phyloP scores from a whole-genome alignment of 495 filamentous ascomycete genomes.

The Astrocystis sublimbata region DNA sequence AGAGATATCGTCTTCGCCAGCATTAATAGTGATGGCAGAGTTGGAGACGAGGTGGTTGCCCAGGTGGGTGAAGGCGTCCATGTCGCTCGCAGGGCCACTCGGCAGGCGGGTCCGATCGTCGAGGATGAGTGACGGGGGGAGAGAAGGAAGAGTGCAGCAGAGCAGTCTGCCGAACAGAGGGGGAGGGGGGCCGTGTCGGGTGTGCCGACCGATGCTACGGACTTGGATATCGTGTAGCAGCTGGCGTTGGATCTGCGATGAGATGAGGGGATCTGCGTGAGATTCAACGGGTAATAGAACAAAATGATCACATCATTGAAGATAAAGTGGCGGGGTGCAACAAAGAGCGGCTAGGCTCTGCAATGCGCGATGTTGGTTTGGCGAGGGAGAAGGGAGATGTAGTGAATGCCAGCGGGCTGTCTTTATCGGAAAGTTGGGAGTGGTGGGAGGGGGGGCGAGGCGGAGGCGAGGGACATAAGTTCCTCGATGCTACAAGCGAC shows the following conservation, averaged over 20 bases:
- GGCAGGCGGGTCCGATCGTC: constrained; percentile 25
- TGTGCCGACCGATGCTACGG: background rate
- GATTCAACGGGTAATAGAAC: constrained; percentile 1
- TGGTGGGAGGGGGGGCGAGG: background rate
- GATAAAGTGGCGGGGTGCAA: background rate
- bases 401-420: too few species aligned
- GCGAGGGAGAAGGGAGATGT: background rate
- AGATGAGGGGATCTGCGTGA: background rate
- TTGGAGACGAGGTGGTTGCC: constrained; percentile 79
- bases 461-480: background rate
- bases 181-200: background rate
- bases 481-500: background rate
- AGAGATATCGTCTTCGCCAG: constrained; percentile 64
- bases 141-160: constrained; percentile 14
- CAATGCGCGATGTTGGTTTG: too few species aligned
- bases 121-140: constrained; percentile 13
- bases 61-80: constrained; percentile 78
- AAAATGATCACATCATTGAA: constrained; percentile 15
- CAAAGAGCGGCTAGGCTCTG: background rate
- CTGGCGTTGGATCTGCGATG: background rate
- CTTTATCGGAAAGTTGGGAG: background rate
- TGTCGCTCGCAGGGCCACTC: constrained; percentile 59
- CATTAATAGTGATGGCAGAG: constrained; percentile 71
- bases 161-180: constrained; percentile 5
- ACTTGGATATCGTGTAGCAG: background rate